Conservation (phyloP, 495 filamentous ascomycete species). For the Talaromyces adpressus region DNA sequence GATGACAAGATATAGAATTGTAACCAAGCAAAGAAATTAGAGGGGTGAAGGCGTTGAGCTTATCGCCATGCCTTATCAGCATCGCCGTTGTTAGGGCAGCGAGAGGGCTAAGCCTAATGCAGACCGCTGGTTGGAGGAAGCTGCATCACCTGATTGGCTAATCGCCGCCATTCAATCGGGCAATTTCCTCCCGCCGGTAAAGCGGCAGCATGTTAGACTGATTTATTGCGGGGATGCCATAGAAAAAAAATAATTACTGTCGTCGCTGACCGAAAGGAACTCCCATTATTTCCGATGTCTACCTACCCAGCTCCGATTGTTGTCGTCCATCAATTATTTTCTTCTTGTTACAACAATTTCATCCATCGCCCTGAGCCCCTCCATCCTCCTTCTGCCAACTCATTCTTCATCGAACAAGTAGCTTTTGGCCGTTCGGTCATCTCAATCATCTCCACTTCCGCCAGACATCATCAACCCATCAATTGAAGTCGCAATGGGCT, state of each 20-base stretch:
- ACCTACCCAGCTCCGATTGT: not conserved
- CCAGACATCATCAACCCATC: not conserved
- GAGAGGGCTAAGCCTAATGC: not conserved
- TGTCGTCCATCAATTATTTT: not conserved
- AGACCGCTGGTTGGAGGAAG: not conserved
- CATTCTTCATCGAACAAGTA: not conserved
- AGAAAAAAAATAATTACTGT: not conserved
- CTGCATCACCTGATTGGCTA: not conserved
- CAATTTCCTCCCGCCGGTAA: not conserved
- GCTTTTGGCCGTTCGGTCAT: not conserved
- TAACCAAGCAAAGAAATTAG: not conserved
- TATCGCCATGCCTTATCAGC: constrained; percentile 1
- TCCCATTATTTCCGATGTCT: not conserved
- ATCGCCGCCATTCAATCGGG: not conserved
- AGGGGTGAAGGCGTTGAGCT: not conserved
- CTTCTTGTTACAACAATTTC: not conserved
- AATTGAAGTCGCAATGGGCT: constrained; percentile 23
- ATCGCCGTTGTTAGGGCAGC: constrained; percentile 1
- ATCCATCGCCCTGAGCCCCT: not conserved
- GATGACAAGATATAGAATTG: not conserved
- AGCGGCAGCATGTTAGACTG: not conserved
- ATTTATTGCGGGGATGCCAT: not conserved
- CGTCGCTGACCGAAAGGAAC: constrained; percentile 5
- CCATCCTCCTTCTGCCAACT: not conserved
- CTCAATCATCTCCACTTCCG: not conserved